Percentiles rank a stretch among this genome's conserved stretches.
These are phyloP conservation scores for Colletotrichum sp. DNA, from an alignment of 2,329 filamentous ascomycete genomes.

Conservation along the genomic window DNA sequence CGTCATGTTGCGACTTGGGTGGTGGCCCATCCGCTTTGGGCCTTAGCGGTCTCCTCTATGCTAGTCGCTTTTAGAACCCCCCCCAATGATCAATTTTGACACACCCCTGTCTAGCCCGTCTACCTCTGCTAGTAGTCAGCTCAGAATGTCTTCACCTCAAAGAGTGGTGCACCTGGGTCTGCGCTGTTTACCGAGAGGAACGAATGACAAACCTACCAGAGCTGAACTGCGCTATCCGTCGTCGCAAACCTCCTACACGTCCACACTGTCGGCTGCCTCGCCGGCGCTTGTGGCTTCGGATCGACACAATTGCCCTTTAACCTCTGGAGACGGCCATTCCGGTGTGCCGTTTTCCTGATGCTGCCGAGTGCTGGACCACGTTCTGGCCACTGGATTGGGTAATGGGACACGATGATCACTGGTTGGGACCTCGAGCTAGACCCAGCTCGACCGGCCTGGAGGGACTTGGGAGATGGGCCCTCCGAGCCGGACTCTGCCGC, in stretches of 20 bases:
- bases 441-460: background rate
- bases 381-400: background rate
- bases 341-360: background rate
- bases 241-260: background rate
- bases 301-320: background rate
- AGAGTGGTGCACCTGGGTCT: background rate
- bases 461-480: background rate
- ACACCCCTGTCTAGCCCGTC: background rate
- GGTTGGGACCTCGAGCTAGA: background rate
- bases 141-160: background rate
- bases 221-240: background rate
- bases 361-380: background rate
- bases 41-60: background rate
- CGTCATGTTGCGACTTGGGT: conserved; percentile 16
- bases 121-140: background rate
- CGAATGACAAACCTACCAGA: background rate
- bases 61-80: background rate
- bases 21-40: conserved; percentile 4
- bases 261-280: background rate
- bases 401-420: background rate
- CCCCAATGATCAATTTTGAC: background rate
- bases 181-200: background rate
- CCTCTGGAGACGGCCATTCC: background rate
- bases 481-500: background rate
- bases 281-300: conserved; percentile 11